A percentile compares a stretch with the other conserved stretches of the same genome.
These are phyloP conservation scores for Boletus tylopilopsis DNA, from an alignment of 768 basidiomycete genomes.

Conservation along the genomic window DNA sequence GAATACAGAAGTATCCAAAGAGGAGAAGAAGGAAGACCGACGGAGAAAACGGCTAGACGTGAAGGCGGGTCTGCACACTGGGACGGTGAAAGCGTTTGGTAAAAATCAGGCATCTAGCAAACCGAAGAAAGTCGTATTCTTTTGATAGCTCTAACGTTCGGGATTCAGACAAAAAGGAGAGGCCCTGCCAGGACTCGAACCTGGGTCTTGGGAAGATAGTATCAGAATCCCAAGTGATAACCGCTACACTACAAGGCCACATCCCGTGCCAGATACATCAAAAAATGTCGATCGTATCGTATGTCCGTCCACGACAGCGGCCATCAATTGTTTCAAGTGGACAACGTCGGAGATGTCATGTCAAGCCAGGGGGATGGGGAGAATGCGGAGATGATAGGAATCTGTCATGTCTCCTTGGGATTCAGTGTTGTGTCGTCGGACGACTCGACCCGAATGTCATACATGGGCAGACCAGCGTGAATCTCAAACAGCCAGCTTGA, in stretches of 20 bases:
- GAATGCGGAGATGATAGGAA: too few species aligned
- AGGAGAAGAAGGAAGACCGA: constrained; percentile 50
- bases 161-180: constrained; percentile 1
- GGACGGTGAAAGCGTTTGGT: constrained; percentile 36
- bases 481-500: too few species aligned
- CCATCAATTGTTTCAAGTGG: background rate
- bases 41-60: constrained; percentile 40
- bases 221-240: constrained; percentile 40
- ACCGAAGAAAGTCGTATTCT: constrained; percentile 47
- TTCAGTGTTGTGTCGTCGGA: too few species aligned
- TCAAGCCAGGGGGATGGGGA: too few species aligned
- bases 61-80: constrained; percentile 42
- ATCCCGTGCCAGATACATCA: too few species aligned
- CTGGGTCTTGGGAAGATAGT: constrained; percentile 28
- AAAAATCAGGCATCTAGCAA: constrained; percentile 19
- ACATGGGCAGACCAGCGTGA: too few species aligned
- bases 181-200: constrained; percentile 31
- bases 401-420: too few species aligned
- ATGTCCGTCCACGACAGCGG: too few species aligned
- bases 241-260: constrained; percentile 36
- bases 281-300: too few species aligned
- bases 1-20: constrained; percentile 54
- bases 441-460: too few species aligned
- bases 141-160: constrained; percentile 26
- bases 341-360: too few species aligned